A percentile compares a stretch with the other conserved stretches of the same genome.
Evolutionary conservation across 2,329 filamentous ascomycete species (phyloP).

Genomic region (Ophiostoma quercus): DNA sequence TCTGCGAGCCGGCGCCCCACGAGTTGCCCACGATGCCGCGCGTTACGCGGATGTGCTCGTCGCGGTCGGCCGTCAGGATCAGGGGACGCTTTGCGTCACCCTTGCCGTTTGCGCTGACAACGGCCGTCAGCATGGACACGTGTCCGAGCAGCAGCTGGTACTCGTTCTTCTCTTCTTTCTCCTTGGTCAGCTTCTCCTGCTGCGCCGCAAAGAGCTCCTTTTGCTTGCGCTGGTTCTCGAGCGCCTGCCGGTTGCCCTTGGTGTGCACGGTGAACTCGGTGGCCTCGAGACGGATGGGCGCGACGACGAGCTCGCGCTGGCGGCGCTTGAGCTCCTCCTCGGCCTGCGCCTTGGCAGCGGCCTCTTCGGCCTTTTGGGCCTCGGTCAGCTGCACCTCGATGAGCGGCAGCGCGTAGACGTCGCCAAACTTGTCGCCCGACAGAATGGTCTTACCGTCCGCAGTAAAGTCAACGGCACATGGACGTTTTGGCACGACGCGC

Average conservation of each 20-base stretch:
- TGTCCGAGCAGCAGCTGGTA: slow-evolving; percentile 70
- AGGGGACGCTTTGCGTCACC: slow-evolving; percentile 36
- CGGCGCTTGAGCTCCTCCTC: background rate
- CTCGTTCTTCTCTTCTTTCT: slow-evolving; percentile 26
- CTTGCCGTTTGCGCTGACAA: slow-evolving; percentile 49
- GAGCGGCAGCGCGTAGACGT: slow-evolving; percentile 85
- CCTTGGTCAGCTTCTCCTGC: slow-evolving; percentile 25
- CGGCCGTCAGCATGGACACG: slow-evolving; percentile 86
- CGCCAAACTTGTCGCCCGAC: slow-evolving; percentile 90
- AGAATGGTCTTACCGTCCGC: slow-evolving; percentile 68
- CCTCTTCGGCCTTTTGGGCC: background rate
- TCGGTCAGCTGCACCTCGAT: slow-evolving; percentile 35
- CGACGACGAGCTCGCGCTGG: slow-evolving; percentile 33
- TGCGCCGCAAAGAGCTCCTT: slow-evolving; percentile 34
- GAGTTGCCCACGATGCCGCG: slow-evolving; percentile 50
- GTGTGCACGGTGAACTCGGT: slow-evolving; percentile 60
- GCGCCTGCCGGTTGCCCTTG: slow-evolving; percentile 55
- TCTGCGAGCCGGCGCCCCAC: slow-evolving; percentile 51
- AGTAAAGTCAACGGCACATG: slow-evolving; percentile 68
- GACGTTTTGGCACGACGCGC: slow-evolving; percentile 82
- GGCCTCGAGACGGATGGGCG: slow-evolving; percentile 42
- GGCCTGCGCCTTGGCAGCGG: background rate
- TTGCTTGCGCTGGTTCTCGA: slow-evolving; percentile 53
- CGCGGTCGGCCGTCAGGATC: slow-evolving; percentile 53
- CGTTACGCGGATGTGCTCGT: slow-evolving; percentile 80